Evolutionary conservation across 768 basidiomycete genomes (phyloP).

Genomic region (Termitomyces sp.): DNA sequence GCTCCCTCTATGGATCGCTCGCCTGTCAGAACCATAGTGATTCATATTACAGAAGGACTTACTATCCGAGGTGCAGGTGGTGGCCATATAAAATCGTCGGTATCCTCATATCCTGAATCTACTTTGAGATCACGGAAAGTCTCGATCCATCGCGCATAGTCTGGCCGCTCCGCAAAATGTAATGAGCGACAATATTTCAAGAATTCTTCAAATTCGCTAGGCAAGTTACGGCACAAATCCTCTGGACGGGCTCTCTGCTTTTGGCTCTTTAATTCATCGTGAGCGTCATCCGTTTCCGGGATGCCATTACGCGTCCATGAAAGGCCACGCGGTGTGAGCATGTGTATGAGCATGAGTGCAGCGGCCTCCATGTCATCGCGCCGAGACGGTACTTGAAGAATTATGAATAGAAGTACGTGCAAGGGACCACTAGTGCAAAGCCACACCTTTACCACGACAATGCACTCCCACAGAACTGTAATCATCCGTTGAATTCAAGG

Average conservation of each 20-base stretch:
- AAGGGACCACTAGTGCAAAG: not conserved
- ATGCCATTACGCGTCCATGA: constrained; percentile 80
- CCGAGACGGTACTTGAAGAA: constrained; percentile 60
- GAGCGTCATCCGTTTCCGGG: constrained; percentile 61
- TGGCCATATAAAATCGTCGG: constrained; percentile 70
- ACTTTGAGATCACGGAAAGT: constrained; percentile 58
- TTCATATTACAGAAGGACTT: not conserved
- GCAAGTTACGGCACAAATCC: constrained; percentile 62
- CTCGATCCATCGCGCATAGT: constrained; percentile 61
- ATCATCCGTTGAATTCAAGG: not conserved
- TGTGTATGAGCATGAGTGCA: constrained; percentile 75
- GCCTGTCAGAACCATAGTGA: not conserved
- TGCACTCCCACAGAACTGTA: constrained; percentile 65
- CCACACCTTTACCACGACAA: constrained; percentile 65
- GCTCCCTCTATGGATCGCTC: constrained; percentile 5
- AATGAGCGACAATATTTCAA: constrained; percentile 65
- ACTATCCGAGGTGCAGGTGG: constrained; percentile 37
- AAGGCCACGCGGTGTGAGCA: constrained; percentile 70
- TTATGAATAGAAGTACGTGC: not conserved
- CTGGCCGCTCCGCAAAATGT: constrained; percentile 61
- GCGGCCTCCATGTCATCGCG: constrained; percentile 76
- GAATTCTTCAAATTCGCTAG: constrained; percentile 71
- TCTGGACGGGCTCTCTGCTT: constrained; percentile 59
- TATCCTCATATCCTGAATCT: constrained; percentile 50
- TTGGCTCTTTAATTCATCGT: constrained; percentile 56